phyloP scores from a whole-genome alignment of 495 filamentous ascomycete genomes.

The Penicillium salamii region DNA sequence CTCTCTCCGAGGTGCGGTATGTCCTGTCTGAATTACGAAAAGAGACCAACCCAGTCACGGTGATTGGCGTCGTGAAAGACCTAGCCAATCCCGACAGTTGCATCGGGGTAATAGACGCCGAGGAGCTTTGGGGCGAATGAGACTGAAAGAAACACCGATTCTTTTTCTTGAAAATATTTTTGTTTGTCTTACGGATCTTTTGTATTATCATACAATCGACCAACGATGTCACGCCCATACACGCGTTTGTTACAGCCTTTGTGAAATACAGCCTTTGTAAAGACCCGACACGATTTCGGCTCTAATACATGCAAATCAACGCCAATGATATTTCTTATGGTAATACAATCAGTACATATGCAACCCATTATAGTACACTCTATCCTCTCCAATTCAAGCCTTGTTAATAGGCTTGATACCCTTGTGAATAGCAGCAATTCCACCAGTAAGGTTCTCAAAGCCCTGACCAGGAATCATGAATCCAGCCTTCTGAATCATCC shows the following conservation, averaged over 20 bases:
- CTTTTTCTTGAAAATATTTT: constrained; percentile 5
- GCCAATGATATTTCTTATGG: constrained; percentile 7
- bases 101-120: constrained; percentile 36
- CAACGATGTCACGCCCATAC: constrained; percentile 21
- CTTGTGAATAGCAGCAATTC: constrained; percentile 94
- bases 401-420: constrained; percentile 76
- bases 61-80: constrained; percentile 36
- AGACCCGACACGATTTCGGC: background rate
- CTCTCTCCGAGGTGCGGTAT: constrained; percentile 29
- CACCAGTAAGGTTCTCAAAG: constrained; percentile 84
- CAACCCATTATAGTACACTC: constrained; percentile 4
- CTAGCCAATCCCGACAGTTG: constrained; percentile 16
- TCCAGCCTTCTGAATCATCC: constrained; percentile 86
- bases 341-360: constrained; percentile 10
- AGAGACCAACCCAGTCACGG: constrained; percentile 14
- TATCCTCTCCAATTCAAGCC: constrained; percentile 12
- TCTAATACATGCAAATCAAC: constrained; percentile 3
- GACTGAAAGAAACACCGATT: background rate
- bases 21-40: constrained; percentile 20
- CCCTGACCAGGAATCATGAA: constrained; percentile 80
- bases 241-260: no score
- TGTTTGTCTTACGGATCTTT: constrained; percentile 7
- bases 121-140: constrained; percentile 32
- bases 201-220: constrained; percentile 11
- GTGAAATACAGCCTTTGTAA: background rate